Evolutionary conservation across 2,329 filamentous ascomycete genomes (phyloP).

Genomic region (Trichoderma sp.): DNA sequence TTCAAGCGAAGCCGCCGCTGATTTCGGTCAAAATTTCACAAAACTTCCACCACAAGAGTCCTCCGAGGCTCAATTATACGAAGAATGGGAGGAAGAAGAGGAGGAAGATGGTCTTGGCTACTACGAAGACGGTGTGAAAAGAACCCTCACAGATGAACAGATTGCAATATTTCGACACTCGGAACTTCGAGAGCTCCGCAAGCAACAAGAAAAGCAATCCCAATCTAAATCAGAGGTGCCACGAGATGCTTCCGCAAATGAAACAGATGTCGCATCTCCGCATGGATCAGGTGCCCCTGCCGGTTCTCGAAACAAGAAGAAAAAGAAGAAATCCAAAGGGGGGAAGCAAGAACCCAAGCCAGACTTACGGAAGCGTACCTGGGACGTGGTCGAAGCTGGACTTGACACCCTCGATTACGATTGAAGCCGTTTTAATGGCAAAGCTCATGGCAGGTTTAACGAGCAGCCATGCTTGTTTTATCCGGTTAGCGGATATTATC

Average conservation of each 20-base stretch:
- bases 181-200: constrained; percentile 72
- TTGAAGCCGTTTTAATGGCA: constrained; percentile 32
- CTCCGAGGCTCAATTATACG: constrained; percentile 31
- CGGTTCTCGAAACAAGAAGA: constrained; percentile 28
- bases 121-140: constrained; percentile 81
- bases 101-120: constrained; percentile 73
- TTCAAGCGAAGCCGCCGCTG: constrained; percentile 41
- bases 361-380: constrained; percentile 63
- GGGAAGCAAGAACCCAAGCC: constrained; percentile 50
- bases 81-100: constrained; percentile 30
- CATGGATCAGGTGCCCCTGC: constrained; percentile 12
- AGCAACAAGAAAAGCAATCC: constrained; percentile 41
- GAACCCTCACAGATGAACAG: constrained; percentile 87
- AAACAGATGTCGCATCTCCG: not conserved
- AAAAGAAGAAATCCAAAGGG: constrained; percentile 39
- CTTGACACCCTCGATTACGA: constrained; percentile 61
- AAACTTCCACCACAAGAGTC: constrained; percentile 26
- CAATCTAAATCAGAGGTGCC: not conserved
- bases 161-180: constrained; percentile 88
- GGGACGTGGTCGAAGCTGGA: constrained; percentile 62
- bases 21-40: constrained; percentile 48
- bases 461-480: not conserved
- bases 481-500: not conserved
- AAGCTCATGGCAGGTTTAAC: not conserved
- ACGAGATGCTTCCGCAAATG: constrained; percentile 19